Base-by-base conservation (phyloP, 345 rosid genomes). In the Acer campestre region DNA sequence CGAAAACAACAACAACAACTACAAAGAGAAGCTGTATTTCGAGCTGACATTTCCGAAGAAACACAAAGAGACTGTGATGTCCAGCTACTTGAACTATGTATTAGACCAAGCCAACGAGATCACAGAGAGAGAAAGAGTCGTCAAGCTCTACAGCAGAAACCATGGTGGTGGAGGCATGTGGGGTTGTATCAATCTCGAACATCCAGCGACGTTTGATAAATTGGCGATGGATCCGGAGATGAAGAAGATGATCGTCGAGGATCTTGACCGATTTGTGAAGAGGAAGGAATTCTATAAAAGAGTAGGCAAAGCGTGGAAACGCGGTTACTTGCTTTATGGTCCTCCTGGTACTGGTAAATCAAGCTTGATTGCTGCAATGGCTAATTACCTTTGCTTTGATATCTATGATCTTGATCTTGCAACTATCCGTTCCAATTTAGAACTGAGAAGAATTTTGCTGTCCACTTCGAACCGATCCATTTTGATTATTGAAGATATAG, bases 301-400 rank as follows among this genome's bases (percentile, higher is more conserved):
- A 75, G 90, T 90, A 0, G 94, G 94, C 6, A 85, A 82, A 68
- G 89, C 94, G 2, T 92, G 97, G 94, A 92, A 92, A 51, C 80
- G 94, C 0, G 91, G 97, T n/a, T 91, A 91, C 81, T 78, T 91
- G 77, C 67, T 91, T 42, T 90, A 90, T 67, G 94, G 97, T n/a
- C 97, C 94, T 51, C 97, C 97, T 0, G 97, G 94, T 0, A 90
- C 97, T 0, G 97, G 97, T 2, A 89, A 92, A 84, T 90, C 97
- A 6, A 92, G 94, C 67, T 64, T 92, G 81, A 87, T 92, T 46
- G 94, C 97, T 0, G 94, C 97, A 38, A 89, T 92, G 91, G 97
- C 94, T 5, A 92, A 92, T 74, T 77, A 90, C 38, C 38, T 31
- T 31, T 3, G 38, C 38, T 66, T 81, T 90, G 91, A 91, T 71